These are phyloP conservation scores for Acacia acuminata DNA, from an alignment of 306 rosid genomes.

Conservation along the genomic window DNA sequence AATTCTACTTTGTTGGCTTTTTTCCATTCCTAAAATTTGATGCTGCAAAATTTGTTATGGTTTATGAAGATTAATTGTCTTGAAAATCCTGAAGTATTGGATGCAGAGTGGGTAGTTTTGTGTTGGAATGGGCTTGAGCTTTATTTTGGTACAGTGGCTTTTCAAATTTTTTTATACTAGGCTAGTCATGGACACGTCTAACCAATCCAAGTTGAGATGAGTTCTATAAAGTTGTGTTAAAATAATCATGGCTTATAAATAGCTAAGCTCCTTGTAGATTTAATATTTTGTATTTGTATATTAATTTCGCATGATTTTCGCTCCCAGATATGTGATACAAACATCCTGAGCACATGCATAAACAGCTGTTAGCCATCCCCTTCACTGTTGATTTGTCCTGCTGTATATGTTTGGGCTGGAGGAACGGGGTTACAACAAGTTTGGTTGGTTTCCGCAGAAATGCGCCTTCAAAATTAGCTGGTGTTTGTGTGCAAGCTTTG, in stretches of 20 bases:
- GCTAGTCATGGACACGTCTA: not conserved
- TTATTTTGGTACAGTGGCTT: not conserved
- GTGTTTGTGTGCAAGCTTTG: not conserved
- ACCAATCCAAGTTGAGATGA: not conserved
- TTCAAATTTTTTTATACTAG: not conserved
- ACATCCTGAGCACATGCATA: not conserved
- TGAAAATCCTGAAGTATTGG: not conserved
- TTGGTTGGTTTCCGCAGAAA: not conserved
- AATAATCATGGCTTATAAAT: not conserved
- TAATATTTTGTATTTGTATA: too few species aligned
- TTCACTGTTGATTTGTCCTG: not conserved
- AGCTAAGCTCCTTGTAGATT: not conserved
- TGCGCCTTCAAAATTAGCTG: not conserved
- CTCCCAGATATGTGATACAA: not conserved
- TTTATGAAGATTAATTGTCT: not conserved
- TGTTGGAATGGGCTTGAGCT: not conserved
- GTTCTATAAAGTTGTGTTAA: not conserved
- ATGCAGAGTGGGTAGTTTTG: not conserved
- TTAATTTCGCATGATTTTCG: too few species aligned
- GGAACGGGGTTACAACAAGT: not conserved
- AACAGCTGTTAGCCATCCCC: not conserved
- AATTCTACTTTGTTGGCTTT: not conserved
- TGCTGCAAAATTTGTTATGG: not conserved
- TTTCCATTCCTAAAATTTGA: not conserved
- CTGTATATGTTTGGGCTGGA: not conserved